These are phyloP conservation scores for Luvunga scandens DNA, from an alignment of 345 rosid genomes.

Conservation along the genomic window DNA sequence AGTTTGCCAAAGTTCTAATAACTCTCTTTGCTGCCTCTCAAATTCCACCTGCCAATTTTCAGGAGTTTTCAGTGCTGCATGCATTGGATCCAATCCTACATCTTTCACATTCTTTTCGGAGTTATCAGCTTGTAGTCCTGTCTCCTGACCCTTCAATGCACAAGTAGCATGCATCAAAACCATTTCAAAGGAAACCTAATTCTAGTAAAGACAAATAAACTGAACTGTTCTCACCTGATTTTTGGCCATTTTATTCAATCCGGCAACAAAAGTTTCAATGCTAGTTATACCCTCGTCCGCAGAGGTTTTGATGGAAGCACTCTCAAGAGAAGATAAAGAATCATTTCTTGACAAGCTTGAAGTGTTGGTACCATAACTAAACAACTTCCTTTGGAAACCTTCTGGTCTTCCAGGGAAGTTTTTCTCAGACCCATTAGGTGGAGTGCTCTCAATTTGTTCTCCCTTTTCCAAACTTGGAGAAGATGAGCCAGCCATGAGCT, in stretches of 20 bases:
- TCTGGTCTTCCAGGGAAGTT: slow-evolving; percentile 71
- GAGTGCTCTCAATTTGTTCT: slow-evolving; percentile 50
- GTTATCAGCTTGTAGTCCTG: slow-evolving; percentile 24
- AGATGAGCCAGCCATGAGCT: slow-evolving; percentile 40
- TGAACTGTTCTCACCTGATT: slow-evolving; percentile 32
- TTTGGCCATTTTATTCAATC: slow-evolving; percentile 76
- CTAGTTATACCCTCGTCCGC: slow-evolving; percentile 71
- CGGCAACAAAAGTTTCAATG: slow-evolving; percentile 73
- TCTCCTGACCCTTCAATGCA: slow-evolving; percentile 28
- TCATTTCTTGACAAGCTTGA: slow-evolving; percentile 55
- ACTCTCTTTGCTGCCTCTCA: slow-evolving; percentile 56
- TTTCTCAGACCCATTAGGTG: slow-evolving; percentile 54
- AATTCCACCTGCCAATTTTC: slow-evolving; percentile 64
- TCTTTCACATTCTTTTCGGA: slow-evolving; percentile 49
- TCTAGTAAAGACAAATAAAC: not conserved
- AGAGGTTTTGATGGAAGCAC: slow-evolving; percentile 56
- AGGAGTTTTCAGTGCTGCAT: slow-evolving; percentile 36
- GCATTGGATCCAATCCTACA: slow-evolving; percentile 60
- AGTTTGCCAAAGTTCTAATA: slow-evolving; percentile 81
- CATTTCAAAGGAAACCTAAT: slow-evolving; percentile 14
- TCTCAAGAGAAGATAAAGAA: slow-evolving; percentile 74
- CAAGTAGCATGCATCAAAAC: not conserved
- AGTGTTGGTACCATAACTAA: slow-evolving; percentile 32
- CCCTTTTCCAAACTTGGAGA: slow-evolving; percentile 24
- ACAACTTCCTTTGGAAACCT: slow-evolving; percentile 35